Percentiles rank a stretch among this genome's conserved stretches.
Conservation (phyloP, 768 basidiomycete genomes). For the Mycena galericulata region DNA sequence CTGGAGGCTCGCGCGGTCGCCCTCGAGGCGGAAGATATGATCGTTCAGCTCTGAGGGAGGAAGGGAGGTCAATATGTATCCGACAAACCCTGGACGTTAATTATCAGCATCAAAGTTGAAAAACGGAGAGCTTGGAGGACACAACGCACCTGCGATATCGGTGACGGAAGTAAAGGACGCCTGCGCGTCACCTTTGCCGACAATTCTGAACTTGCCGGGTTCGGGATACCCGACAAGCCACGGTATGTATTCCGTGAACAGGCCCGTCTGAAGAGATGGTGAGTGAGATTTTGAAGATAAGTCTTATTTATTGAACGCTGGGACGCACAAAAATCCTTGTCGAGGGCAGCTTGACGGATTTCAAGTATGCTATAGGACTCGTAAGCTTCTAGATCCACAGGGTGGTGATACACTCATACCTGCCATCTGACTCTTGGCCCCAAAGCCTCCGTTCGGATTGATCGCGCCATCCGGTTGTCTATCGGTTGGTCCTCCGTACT, state of each 20-base stretch:
- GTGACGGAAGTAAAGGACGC: constrained; percentile 46
- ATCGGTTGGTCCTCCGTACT: not conserved
- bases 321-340: not conserved
- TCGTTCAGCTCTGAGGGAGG: constrained; percentile 43
- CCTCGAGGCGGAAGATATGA: constrained; percentile 49
- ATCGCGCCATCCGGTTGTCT: not conserved
- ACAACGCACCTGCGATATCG: constrained; percentile 46
- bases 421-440: not conserved
- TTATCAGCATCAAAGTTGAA: no score
- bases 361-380: not conserved
- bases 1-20: no score
- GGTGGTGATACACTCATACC: no score
- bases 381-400: no score
- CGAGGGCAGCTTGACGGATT: not conserved
- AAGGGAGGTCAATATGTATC: constrained; percentile 47
- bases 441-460: not conserved
- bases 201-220: constrained; percentile 43
- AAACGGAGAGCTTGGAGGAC: no score
- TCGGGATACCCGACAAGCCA: constrained; percentile 42
- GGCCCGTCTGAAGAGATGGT: constrained; percentile 40
- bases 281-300: no score
- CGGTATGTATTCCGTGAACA: constrained; percentile 47
- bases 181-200: constrained; percentile 44
- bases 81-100: constrained; percentile 55
- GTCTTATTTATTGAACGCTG: not conserved